Conservation (phyloP, 306 rosid species). For the Corylus avellana region DNA sequence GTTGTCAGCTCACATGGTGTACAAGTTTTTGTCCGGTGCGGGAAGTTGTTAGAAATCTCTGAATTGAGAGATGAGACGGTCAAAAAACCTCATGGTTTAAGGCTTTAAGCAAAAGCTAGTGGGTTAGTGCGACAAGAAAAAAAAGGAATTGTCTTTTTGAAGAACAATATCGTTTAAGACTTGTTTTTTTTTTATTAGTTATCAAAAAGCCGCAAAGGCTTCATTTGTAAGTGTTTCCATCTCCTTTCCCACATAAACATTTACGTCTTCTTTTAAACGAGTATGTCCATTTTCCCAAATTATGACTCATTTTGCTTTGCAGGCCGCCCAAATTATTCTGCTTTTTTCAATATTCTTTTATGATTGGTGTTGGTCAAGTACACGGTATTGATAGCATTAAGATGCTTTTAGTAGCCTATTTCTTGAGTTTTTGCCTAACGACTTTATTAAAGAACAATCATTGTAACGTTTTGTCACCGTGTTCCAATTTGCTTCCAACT, state of each 20-base stretch:
- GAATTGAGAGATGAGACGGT: neutral
- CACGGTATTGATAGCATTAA: neutral
- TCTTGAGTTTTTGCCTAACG: neutral
- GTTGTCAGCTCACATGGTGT: no score
- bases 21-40: neutral
- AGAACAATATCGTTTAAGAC: no score
- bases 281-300: neutral
- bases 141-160: neutral
- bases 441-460: conserved; percentile 6
- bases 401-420: neutral
- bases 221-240: neutral
- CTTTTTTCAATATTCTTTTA: neutral
- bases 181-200: no score
- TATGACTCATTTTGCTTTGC: neutral
- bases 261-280: neutral
- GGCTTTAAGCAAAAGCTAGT: no score
- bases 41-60: neutral
- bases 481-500: neutral
- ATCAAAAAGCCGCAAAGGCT: neutral
- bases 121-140: neutral
- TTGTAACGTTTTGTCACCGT: neutral
- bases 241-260: neutral
- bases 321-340: conserved; percentile 2
- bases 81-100: neutral
- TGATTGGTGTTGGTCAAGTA: conserved; percentile 1